Percentiles rank a stretch among this genome's conserved stretches.
Conservation (phyloP, 306 rosid species). For the Castanopsis chinensis region DNA sequence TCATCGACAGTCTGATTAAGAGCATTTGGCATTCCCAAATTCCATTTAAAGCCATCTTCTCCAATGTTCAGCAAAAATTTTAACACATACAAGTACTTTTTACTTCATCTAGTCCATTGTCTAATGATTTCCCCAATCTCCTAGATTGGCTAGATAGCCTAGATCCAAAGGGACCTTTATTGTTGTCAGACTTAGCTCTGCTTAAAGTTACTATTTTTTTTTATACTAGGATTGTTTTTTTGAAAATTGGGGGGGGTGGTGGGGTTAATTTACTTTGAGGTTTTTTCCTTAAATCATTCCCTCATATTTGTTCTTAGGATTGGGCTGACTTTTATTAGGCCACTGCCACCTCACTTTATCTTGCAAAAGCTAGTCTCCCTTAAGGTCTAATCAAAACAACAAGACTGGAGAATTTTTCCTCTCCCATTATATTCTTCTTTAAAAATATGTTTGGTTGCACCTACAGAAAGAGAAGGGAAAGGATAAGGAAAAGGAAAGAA, state of each 20-base stretch:
- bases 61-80: not conserved
- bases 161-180: not conserved
- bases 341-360: not conserved
- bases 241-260: too few relatives aligned
- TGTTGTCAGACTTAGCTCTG: not conserved
- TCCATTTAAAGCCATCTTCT: not conserved
- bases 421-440: not conserved
- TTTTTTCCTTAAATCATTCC: not conserved
- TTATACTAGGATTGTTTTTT: too few relatives aligned
- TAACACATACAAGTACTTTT: not conserved
- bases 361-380: not conserved
- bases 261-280: not conserved
- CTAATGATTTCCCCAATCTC: not conserved
- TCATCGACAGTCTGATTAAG: not conserved
- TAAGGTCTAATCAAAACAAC: not conserved
- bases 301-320: not conserved
- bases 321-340: not conserved
- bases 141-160: not conserved
- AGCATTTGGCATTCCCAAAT: not conserved
- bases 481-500: too few relatives aligned
- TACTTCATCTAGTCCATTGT: not conserved
- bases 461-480: too few relatives aligned
- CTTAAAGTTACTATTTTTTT: not conserved
- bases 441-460: too few relatives aligned
- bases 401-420: not conserved